Conservation (phyloP, 2,329 filamentous ascomycete genomes). For the Celoporthe dispersa region DNA sequence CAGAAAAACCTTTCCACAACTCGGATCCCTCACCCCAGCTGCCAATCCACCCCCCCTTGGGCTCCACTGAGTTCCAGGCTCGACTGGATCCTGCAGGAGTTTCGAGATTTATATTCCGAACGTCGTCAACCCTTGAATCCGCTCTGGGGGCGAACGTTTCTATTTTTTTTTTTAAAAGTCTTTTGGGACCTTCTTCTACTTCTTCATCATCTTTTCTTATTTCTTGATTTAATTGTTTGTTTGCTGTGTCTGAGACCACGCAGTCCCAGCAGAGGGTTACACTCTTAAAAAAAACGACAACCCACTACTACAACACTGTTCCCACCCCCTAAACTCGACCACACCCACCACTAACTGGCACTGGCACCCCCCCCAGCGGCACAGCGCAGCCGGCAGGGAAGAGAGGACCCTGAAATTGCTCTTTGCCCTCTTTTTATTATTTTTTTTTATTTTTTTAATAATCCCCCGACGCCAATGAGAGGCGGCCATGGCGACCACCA, state of each 20-base stretch:
- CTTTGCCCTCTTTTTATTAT: neutral
- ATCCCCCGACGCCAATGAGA: slow-evolving; percentile 12
- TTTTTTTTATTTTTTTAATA: slow-evolving; percentile 3
- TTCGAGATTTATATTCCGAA: slow-evolving; percentile 5
- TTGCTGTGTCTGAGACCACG: neutral
- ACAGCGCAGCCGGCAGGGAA: neutral
- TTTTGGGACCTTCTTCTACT: neutral
- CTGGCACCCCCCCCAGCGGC: neutral
- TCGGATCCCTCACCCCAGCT: neutral
- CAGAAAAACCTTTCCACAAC: slow-evolving; percentile 3
- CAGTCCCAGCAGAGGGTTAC: neutral
- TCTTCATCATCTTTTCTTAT: neutral
- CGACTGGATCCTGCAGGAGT: neutral
- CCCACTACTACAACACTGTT: neutral
- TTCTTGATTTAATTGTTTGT: neutral
- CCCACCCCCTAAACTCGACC: neutral
- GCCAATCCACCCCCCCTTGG: neutral
- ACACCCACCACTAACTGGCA: neutral
- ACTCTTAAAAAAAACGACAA: neutral
- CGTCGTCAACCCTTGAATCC: neutral
- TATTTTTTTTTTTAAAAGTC: neutral
- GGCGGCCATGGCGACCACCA: slow-evolving; percentile 27
- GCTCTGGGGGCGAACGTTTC: neutral
- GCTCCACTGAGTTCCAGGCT: neutral
- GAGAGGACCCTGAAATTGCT: neutral